These are phyloP conservation scores for Quercus rubra DNA, from an alignment of 306 rosid genomes.

Conservation along the genomic window DNA sequence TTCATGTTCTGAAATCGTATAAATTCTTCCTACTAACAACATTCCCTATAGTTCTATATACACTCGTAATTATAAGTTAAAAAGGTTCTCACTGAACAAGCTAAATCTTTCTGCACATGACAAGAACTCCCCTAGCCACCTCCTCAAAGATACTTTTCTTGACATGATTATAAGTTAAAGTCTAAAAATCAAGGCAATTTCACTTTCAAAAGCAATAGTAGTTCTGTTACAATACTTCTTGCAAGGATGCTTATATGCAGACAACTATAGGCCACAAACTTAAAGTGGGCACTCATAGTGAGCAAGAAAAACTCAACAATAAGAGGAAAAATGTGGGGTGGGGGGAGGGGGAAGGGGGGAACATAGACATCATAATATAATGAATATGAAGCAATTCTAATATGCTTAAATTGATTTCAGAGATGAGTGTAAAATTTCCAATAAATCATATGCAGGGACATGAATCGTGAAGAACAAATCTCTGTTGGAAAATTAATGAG, in stretches of 20 bases:
- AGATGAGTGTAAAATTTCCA: too few relatives aligned
- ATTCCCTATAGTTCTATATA: too few relatives aligned
- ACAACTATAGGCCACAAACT: too few relatives aligned
- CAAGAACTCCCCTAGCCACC: neutral
- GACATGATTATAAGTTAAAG: neutral
- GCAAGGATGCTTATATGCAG: neutral
- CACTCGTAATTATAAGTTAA: neutral
- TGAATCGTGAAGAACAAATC: too few relatives aligned
- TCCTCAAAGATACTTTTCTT: neutral
- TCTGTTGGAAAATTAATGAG: too few relatives aligned
- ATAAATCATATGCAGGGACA: too few relatives aligned
- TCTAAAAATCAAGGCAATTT: neutral
- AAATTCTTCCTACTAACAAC: too few relatives aligned
- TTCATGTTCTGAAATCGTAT: too few relatives aligned
- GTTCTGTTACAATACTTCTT: neutral
- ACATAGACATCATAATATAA: neutral
- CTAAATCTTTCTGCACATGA: neutral
- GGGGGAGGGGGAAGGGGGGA: neutral
- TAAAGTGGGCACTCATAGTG: too few relatives aligned
- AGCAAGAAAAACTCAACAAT: too few relatives aligned
- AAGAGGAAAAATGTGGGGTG: neutral
- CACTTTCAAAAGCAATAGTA: neutral
- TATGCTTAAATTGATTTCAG: too few relatives aligned
- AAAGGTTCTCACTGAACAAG: neutral
- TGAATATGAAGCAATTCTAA: too few relatives aligned